Evolutionary conservation across 2,329 filamentous ascomycete species (phyloP).

Genomic region (Colletotrichum truncatum): DNA sequence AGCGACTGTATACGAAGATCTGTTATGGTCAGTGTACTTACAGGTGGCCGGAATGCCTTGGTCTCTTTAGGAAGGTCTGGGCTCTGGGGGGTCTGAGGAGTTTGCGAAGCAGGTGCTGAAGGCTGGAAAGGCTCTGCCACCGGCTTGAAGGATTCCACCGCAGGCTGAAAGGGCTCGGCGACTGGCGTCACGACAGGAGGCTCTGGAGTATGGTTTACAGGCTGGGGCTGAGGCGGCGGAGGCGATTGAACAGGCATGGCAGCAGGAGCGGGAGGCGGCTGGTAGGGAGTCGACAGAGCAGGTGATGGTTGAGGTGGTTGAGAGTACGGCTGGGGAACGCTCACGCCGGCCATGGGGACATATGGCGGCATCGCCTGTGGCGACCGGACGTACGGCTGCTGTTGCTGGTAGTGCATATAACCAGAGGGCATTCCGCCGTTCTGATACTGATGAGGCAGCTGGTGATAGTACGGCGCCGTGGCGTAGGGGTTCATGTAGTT

Average conservation of each 20-base stretch:
- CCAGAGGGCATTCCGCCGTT: slow-evolving; percentile 55
- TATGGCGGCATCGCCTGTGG: slow-evolving; percentile 65
- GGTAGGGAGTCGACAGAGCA: slow-evolving; percentile 65
- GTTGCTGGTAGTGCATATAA: slow-evolving; percentile 57
- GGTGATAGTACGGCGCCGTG: slow-evolving; percentile 56
- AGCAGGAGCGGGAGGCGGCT: slow-evolving; percentile 57
- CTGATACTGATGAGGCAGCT: slow-evolving; percentile 69
- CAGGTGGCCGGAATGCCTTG: slow-evolving; percentile 57
- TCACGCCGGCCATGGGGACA: slow-evolving; percentile 59
- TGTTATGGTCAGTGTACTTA: slow-evolving; percentile 49
- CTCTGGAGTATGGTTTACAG: slow-evolving; percentile 22
- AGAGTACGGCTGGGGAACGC: slow-evolving; percentile 55
- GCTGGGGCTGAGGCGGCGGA: slow-evolving; percentile 47
- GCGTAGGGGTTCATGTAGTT: slow-evolving; percentile 61
- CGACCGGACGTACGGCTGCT: slow-evolving; percentile 54
- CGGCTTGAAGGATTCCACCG: slow-evolving; percentile 7
- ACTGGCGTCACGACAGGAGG: slow-evolving; percentile 24
- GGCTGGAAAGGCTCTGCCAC: slow-evolving; percentile 19
- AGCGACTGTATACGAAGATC: neutral
- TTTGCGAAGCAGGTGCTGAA: neutral
- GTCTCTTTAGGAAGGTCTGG: slow-evolving; percentile 30
- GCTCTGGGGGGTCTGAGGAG: slow-evolving; percentile 11
- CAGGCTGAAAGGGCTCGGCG: slow-evolving; percentile 3
- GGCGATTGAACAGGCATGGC: slow-evolving; percentile 59
- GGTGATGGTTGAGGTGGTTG: slow-evolving; percentile 61